A percentile compares a stretch with the other conserved stretches of the same genome.
These are phyloP conservation scores for Neopestalotiopsis sp. DNA, from an alignment of 2,329 filamentous ascomycete genomes.

Conservation along the genomic window DNA sequence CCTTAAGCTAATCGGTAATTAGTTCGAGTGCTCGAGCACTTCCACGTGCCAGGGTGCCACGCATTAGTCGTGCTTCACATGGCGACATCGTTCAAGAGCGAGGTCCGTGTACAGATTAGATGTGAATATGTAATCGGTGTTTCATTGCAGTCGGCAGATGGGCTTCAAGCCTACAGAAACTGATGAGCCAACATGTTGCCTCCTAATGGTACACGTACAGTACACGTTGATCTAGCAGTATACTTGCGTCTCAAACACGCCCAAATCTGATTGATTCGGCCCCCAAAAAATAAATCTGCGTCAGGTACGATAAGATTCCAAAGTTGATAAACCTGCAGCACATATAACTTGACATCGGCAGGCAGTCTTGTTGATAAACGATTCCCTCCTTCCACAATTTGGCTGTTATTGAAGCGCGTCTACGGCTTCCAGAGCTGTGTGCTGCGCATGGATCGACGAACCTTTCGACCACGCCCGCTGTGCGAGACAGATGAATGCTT, in stretches of 20 bases:
- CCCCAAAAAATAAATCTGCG: background rate
- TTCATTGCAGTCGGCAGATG: background rate
- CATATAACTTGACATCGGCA: background rate
- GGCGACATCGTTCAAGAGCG: background rate
- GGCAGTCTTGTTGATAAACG: background rate
- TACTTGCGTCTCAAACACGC: background rate
- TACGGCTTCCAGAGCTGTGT: constrained; percentile 12
- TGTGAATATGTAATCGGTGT: background rate
- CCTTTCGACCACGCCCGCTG: constrained; percentile 6
- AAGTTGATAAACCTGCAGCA: background rate
- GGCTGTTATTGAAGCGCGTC: background rate
- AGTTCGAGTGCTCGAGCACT: background rate
- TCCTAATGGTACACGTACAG: background rate
- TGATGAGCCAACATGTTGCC: background rate
- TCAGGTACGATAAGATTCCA: background rate
- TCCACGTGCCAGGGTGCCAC: background rate
- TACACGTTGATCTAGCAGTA: background rate
- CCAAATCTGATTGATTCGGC: background rate
- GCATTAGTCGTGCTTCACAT: background rate
- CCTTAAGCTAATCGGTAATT: background rate
- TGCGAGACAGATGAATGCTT: background rate
- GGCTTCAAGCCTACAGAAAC: background rate
- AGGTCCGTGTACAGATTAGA: background rate
- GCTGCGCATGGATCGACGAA: constrained; percentile 16
- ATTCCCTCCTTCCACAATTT: background rate